phyloP scores from a whole-genome alignment of 768 basidiomycete genomes.

The Scleroderma bovista region DNA sequence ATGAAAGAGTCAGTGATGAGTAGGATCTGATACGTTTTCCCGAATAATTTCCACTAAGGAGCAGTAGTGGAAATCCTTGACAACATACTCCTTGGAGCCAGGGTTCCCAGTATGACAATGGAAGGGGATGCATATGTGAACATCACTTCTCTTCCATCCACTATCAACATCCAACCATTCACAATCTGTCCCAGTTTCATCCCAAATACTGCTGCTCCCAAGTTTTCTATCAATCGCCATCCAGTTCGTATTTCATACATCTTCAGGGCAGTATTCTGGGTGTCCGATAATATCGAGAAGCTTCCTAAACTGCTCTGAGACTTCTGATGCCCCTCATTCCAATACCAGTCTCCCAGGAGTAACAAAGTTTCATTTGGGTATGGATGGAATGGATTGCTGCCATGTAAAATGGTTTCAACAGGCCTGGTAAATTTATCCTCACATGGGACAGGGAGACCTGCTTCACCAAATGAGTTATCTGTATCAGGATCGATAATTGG shows the following conservation, averaged over 20 bases:
- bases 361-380: slow-evolving; percentile 15
- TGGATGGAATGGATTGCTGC: background rate
- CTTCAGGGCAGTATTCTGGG: background rate
- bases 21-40: no score
- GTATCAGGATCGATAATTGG: slow-evolving; percentile 3
- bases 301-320: slow-evolving; percentile 13
- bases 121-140: no score
- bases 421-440: background rate
- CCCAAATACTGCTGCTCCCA: background rate
- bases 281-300: slow-evolving; percentile 8
- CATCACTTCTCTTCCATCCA: no score
- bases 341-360: slow-evolving; percentile 15
- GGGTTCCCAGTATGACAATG: no score
- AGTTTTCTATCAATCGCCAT: background rate
- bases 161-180: slow-evolving; percentile 4
- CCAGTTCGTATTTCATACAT: background rate
- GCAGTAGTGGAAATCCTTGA: no score
- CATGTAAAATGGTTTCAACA: background rate
- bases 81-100: no score
- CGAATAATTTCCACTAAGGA: no score
- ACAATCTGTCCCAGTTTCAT: background rate
- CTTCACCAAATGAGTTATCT: background rate
- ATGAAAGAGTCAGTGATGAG: no score
- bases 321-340: slow-evolving; percentile 14
- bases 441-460: background rate